Conservation (phyloP, 768 basidiomycete genomes). For the Tylopilus balloui region DNA sequence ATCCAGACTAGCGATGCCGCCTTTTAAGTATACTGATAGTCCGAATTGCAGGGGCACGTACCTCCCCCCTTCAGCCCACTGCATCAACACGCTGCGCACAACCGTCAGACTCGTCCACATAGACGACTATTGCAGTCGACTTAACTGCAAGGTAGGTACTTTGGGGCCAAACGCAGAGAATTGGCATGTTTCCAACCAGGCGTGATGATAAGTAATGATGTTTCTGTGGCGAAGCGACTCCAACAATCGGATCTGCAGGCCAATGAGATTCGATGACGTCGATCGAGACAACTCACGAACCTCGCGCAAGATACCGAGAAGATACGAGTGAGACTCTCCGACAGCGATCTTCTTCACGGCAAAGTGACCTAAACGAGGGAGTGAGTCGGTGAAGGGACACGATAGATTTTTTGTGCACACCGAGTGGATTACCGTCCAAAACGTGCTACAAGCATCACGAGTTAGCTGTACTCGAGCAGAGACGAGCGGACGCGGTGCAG, state of each 20-base stretch:
- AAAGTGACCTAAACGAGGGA: constrained; percentile 56
- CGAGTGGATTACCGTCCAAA: constrained; percentile 81
- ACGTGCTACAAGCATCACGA: constrained; percentile 52
- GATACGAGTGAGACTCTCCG: constrained; percentile 82
- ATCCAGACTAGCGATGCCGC: constrained; percentile 49
- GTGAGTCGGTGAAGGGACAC: constrained; percentile 3
- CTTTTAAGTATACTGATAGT: neutral
- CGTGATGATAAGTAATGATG: constrained; percentile 93
- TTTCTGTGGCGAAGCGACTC: constrained; percentile 88
- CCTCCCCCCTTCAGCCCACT: constrained; percentile 89
- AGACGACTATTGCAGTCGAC: constrained; percentile 20
- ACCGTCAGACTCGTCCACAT: neutral
- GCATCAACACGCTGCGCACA: constrained; percentile 70
- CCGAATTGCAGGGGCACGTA: constrained; percentile 14
- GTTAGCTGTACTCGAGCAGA: constrained; percentile 3
- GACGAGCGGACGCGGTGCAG: constrained; percentile 9
- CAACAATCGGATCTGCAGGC: constrained; percentile 66
- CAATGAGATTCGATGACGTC: neutral
- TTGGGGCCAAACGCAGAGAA: constrained; percentile 88
- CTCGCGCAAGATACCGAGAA: constrained; percentile 78
- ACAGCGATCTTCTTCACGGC: constrained; percentile 97
- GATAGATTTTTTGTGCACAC: constrained; percentile 31
- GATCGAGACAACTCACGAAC: constrained; percentile 28
- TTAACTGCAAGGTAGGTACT: constrained; percentile 81
- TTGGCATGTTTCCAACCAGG: constrained; percentile 83